Evolutionary conservation across 2,329 filamentous ascomycete species (phyloP), one percentile per base, ranked within the genome.

Genomic region (Aspergillus clavatus): DNA sequence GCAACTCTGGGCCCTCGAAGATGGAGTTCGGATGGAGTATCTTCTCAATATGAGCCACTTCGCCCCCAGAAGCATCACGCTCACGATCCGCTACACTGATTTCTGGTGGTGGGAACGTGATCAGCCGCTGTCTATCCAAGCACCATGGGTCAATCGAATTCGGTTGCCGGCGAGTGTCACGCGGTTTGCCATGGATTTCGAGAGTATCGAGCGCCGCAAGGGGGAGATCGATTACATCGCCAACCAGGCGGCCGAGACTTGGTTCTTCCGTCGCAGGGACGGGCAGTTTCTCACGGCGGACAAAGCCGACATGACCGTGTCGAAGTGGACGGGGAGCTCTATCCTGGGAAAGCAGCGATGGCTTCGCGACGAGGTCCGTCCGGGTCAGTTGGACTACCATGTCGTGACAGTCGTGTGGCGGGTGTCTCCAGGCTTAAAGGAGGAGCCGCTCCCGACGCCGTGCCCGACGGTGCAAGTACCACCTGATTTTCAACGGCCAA

Each of bases 51-150:
- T 56, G 33, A 52, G 48, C 0, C 43, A 57, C 10, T 63, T 75
- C 24, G 46, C 55, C 5, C 71, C 72, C 0, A 59, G 57, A 1
- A 53, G 47, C 2, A 40, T 78, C 1, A 72, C 67, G 0, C 53
- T 78, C 8, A 77, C 73, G 0, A 66, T 78, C 6, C 68, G 74
- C 0, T 75, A 78, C 46, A 66, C 73, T 2, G 75, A 78, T 48
- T 77, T 73, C 63, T 76, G 71, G 71, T 59, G 40, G 14, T 74
- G 72, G 73, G 70, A 75, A 51, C 0, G 39, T 0, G 63, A 74
- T 40, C 33, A 53, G 3, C 60, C 59, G 2, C 56, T 77, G 5
- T 46, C 51, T 4, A 66, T 76, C 22, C 52, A 61, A 1, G 61
- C 58, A 1, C 7, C 5, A 7, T 76, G 73, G 72, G 62, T 74